Percentiles rank a stretch among this genome's conserved stretches.
Evolutionary conservation across 148 eudicot species (phyloP).

Genomic region (Silene conica): DNA sequence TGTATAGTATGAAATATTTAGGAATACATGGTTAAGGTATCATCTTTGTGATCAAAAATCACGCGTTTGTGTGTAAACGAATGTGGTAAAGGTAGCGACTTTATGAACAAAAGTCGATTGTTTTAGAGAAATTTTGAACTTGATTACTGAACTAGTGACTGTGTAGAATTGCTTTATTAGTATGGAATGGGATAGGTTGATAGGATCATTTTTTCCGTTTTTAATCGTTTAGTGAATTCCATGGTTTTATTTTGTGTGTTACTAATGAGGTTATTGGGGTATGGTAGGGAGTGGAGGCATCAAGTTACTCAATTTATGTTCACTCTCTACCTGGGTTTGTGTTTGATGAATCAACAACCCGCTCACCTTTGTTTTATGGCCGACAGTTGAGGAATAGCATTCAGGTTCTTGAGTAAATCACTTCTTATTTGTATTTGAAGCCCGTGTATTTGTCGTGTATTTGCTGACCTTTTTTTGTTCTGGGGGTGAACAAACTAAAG

Average conservation of each 20-base stretch:
- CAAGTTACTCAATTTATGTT: constrained; percentile 60
- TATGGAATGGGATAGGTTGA: background rate
- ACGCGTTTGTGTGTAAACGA: too few relatives aligned
- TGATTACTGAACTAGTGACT: background rate
- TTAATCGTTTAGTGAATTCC: background rate
- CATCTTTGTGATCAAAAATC: background rate
- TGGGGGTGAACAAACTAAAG: constrained; percentile 1
- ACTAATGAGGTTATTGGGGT: constrained; percentile 11
- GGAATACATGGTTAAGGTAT: background rate
- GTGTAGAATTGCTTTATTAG: background rate
- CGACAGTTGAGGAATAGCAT: constrained; percentile 74
- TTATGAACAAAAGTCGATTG: background rate
- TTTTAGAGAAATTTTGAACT: background rate
- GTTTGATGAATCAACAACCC: constrained; percentile 74
- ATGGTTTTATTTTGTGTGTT: background rate
- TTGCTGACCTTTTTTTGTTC: constrained; percentile 12
- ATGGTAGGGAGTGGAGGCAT: constrained; percentile 64
- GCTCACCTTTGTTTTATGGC: constrained; percentile 60
- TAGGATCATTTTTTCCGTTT: background rate
- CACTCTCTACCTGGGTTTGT: constrained; percentile 92
- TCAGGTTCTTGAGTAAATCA: constrained; percentile 43
- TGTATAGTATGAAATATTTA: background rate
- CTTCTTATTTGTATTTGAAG: background rate
- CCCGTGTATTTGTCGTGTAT: background rate
- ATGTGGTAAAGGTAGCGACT: background rate